Evolutionary conservation across 305 asterid species (phyloP).

Genomic region (Fraxinus velutina): DNA sequence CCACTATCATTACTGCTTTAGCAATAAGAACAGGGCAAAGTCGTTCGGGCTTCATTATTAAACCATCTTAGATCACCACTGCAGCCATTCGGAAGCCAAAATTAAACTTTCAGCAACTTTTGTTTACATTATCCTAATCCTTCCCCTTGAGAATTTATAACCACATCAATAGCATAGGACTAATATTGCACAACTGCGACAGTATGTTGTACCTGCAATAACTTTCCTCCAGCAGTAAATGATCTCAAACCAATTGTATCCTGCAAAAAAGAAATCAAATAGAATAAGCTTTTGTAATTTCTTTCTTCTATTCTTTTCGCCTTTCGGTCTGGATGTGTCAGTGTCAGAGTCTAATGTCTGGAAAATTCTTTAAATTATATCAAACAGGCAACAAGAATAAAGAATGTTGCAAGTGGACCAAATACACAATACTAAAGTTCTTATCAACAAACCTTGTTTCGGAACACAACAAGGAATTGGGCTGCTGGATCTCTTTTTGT

Average conservation of each 20-base stretch:
- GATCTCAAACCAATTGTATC: constrained; percentile 94
- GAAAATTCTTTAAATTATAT: constrained; percentile 6
- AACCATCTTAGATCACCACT: background rate
- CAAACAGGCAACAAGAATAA: background rate
- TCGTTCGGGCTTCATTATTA: background rate
- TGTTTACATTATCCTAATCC: background rate
- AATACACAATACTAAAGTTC: background rate
- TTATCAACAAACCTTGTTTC: constrained; percentile 67
- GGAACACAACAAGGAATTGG: constrained; percentile 82
- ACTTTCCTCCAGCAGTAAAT: constrained; percentile 97
- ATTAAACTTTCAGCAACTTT: background rate
- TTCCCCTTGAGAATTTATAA: background rate
- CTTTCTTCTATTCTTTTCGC: constrained; percentile 12
- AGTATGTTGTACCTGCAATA: constrained; percentile 62
- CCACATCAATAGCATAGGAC: background rate
- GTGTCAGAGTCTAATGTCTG: background rate
- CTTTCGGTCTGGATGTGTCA: background rate
- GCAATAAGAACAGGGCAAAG: background rate
- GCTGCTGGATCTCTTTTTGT: constrained; percentile 98
- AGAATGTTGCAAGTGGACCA: background rate
- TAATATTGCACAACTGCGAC: background rate
- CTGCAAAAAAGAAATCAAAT: constrained; percentile 41
- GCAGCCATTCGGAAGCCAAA: background rate
- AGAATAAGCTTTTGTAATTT: constrained; percentile 19
- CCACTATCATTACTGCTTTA: background rate